phyloP scores from a whole-genome alignment of 2,329 filamentous ascomycete species.

The Nemania sp. region DNA sequence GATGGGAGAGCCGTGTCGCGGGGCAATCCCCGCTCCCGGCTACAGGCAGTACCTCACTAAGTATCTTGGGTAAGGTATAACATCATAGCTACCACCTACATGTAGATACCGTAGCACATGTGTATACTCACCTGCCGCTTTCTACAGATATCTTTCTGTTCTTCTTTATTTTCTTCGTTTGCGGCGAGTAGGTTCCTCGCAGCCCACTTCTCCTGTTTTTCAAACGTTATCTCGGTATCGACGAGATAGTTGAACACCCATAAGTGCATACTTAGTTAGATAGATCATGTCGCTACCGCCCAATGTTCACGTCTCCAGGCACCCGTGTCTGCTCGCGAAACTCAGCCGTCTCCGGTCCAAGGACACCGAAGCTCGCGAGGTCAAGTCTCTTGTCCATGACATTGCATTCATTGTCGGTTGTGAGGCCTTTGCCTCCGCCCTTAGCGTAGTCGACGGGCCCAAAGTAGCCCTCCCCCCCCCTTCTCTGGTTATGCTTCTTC shows the following conservation, averaged over 20 bases:
- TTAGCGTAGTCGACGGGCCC: constrained; percentile 62
- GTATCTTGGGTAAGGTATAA: neutral
- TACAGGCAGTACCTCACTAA: neutral
- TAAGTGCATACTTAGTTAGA: too few relatives aligned
- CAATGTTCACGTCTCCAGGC: constrained; percentile 77
- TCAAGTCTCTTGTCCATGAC: constrained; percentile 82
- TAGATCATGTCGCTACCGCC: constrained; percentile 50
- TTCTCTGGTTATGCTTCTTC: neutral
- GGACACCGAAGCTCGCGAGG: constrained; percentile 71
- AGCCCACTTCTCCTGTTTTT: too few relatives aligned
- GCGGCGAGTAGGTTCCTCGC: too few relatives aligned
- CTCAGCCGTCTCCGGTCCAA: constrained; percentile 84
- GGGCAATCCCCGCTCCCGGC: constrained; percentile 21
- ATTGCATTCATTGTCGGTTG: constrained; percentile 81
- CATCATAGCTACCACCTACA: too few relatives aligned
- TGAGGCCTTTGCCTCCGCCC: constrained; percentile 72
- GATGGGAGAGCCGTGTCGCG: constrained; percentile 19
- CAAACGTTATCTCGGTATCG: too few relatives aligned
- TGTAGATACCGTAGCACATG: too few relatives aligned
- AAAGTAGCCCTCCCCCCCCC: constrained; percentile 57
- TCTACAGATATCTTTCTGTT: too few relatives aligned
- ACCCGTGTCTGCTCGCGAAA: constrained; percentile 87
- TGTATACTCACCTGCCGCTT: too few relatives aligned
- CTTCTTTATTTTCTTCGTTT: too few relatives aligned
- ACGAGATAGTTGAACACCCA: too few relatives aligned